These are phyloP conservation scores for Coemansia sp. DNA, from an alignment of 192 early-diverging fungal genomes.

Conservation along the genomic window DNA sequence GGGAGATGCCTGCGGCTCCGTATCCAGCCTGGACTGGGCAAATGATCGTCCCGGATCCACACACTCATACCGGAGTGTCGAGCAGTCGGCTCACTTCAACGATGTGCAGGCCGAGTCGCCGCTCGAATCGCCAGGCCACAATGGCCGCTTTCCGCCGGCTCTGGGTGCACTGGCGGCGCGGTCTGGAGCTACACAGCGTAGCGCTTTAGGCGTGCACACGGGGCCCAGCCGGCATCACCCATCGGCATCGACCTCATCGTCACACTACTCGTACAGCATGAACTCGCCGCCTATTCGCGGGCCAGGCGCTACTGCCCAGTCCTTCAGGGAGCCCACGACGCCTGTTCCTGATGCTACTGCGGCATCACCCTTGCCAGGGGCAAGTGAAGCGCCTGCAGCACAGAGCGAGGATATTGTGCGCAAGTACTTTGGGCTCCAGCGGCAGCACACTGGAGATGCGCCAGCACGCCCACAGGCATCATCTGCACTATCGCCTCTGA, in stretches of 20 bases:
- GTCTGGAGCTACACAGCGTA: constrained; percentile 16
- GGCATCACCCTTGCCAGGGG: constrained; percentile 4
- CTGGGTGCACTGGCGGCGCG: constrained; percentile 46
- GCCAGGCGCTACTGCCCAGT: constrained; percentile 10
- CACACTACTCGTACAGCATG: constrained; percentile 34
- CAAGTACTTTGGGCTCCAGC: constrained; percentile 48
- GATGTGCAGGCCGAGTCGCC: constrained; percentile 46
- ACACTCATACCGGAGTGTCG: constrained; percentile 39
- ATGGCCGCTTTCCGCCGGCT: constrained; percentile 35
- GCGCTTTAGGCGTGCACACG: constrained; percentile 22
- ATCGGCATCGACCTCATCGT: constrained; percentile 46
- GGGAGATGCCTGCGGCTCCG: constrained; percentile 46
- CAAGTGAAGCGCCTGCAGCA: constrained; percentile 5
- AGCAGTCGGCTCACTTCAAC: constrained; percentile 12
- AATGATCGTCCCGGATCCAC: constrained; percentile 43
- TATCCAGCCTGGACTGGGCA: constrained; percentile 43
- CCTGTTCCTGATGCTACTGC: constrained; percentile 16
- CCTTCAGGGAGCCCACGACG: constrained; percentile 13
- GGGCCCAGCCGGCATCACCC: constrained; percentile 38
- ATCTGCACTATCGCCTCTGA: constrained; percentile 1
- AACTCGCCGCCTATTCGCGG: constrained; percentile 33
- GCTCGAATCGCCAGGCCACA: constrained; percentile 24
- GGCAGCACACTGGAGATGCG: constrained; percentile 9
- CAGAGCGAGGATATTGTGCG: constrained; percentile 54
- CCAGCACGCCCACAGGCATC: background rate